Evolutionary conservation across 1,284 basidiomycete species (phyloP), one percentile per base, ranked within the genome.

Genomic region (Rugosomyces carneus): DNA sequence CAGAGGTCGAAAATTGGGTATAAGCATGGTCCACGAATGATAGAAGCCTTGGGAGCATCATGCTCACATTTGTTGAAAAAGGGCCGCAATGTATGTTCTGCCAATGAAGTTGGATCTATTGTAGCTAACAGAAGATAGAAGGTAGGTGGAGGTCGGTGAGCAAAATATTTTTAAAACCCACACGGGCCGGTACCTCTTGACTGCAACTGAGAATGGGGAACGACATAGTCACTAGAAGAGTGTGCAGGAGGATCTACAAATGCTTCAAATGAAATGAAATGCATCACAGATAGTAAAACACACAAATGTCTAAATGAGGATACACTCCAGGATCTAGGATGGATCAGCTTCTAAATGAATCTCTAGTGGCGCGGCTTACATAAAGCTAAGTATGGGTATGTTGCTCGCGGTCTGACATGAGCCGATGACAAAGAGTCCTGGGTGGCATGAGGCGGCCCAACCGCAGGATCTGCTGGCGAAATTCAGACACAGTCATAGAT

Each of bases 231-330:
- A 16, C n/a, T 16, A n/a, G 31, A 3, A 16, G 47, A 40, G 13
- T 44, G 45, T 11, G 57, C 43, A 21, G 55, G 51, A 32, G 67
- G 65, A 53, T 72, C 31, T 34, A 8, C 13, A 15, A 3, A 16
- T 16, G 31, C 31, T 8, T 10, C 13, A n/a, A 13, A 34, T 34
- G 5, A 23, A 3, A 34, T 34, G 15, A 13, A 13, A 16, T 34
- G n/a, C 8, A 16, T 13, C 31, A 34, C 4, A 6, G 3, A 13
- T 34, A n/a, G 15, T 21, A 2, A 23, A 11, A 21, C 19, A 6
- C 13, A 37, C 36, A 37, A 15, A 37, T 18, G 36, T 37, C 36
- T 4, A 37, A 21, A 37, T 37, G 18, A 21, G 36, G 36, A 37
- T 37, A 37, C 21, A 15, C 31, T 34, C 31, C 31, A 34, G 31